These are phyloP conservation scores for Neofusicoccum cordaticola DNA, from an alignment of 2,329 filamentous ascomycete species.

Conservation along the genomic window DNA sequence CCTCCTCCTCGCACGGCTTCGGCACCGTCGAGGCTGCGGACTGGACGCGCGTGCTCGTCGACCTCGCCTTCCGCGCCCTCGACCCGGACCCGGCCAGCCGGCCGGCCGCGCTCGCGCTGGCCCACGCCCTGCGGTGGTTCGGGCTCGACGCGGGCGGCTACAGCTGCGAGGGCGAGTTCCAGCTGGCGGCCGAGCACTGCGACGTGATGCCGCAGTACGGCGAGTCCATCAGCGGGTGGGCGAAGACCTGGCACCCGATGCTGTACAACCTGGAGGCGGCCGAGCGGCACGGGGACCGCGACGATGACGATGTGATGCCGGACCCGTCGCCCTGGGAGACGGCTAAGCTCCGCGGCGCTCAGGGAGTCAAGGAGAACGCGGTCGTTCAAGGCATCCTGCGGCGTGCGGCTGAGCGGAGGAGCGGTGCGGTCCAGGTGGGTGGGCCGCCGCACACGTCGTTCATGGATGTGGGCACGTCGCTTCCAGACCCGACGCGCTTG, in stretches of 20 bases:
- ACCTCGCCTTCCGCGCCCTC: not conserved
- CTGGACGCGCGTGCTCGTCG: not conserved
- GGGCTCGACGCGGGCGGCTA: not conserved
- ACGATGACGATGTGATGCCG: not conserved
- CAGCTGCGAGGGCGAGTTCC: not conserved
- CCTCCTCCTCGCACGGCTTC: not conserved
- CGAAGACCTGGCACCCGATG: not conserved
- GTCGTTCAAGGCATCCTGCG: not conserved
- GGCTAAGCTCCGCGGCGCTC: not conserved
- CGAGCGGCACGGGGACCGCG: not conserved
- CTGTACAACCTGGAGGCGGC: not conserved
- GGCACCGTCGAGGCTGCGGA: not conserved
- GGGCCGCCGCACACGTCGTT: not conserved
- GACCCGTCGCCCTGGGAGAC: not conserved
- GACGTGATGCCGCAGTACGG: too few species aligned
- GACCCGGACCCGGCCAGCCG: not conserved
- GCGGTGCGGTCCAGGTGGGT: not conserved
- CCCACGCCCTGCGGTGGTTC: not conserved
- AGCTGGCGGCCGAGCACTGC: not conserved
- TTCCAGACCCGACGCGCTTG: not conserved
- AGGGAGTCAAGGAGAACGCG: not conserved
- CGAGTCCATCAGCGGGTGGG: too few species aligned
- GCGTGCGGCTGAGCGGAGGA: not conserved
- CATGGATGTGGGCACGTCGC: not conserved
- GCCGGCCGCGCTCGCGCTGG: not conserved